Evolutionary conservation across 1,284 basidiomycete genomes (phyloP), one percentile per base, ranked within the genome.

Genomic region (Trichosporon sp.): DNA sequence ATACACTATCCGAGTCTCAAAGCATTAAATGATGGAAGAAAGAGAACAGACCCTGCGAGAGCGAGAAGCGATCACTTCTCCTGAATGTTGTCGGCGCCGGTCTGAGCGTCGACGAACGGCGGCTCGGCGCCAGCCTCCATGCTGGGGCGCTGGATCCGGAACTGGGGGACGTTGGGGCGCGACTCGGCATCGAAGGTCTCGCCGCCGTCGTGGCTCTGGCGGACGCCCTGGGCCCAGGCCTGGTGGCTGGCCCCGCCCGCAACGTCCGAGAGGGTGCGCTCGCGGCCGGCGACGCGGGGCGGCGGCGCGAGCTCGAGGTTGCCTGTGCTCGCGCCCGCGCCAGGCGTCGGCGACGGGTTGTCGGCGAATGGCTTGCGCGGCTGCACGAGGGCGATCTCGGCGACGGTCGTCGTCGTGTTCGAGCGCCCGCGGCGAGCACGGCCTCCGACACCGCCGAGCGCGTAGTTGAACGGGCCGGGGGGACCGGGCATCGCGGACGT

Each of bases 391-490:
- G 25, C 42, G 21, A 63, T 63, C 29, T 35, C 34, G 29, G 34
- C 11, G n/a, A 38, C 31, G 1, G 62, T 25, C 7, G 64, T 68
- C 29, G 62, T 18, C 0, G 71, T 72, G 44, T 68, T 70, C 12
- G 67, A 64, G 12, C 71, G 71, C 32, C 51, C 34, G 29, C 80
- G 69, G 44, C 80, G 75, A 9, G 81, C 81, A 64, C 82, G 72
- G 9, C 83, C 83, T 34, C 82, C 82, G 9, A 78, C 79, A 3
- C 82, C 83, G 13, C 83, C 82, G 5, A 84, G 74, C 0, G 77
- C 79, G 68, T 83, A 84, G 12, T 75, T 72, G 65, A 72, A 80
- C 6, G 73, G 69, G 23, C 47, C 47, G 23, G 47, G 47, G 47
- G 44, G 70, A 51, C 56, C 69, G 32, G 7, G 69, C 62, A 34